phyloP scores from a whole-genome alignment of 805 yeast genomes.

The Saturnispora hagleri region DNA sequence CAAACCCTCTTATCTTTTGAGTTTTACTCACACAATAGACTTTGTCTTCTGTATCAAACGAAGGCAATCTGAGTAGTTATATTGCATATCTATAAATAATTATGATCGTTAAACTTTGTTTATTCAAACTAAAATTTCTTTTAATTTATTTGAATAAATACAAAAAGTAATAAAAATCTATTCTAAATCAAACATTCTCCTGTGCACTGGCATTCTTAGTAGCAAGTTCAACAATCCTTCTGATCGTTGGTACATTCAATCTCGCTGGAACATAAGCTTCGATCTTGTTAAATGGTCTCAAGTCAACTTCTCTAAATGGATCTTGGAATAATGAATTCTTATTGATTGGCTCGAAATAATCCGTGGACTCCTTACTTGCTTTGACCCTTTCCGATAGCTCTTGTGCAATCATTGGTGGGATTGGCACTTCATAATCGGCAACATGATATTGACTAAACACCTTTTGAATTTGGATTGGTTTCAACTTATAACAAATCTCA shows the following conservation, averaged over 20 bases:
- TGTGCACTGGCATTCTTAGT: conserved; percentile 74
- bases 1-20: too few relatives aligned
- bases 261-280: conserved; percentile 94
- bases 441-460: conserved; percentile 79
- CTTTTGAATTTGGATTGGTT: conserved; percentile 93
- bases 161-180: background rate
- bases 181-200: conserved; percentile 6
- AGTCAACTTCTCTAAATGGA: conserved; percentile 67
- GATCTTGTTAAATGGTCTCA: conserved; percentile 70
- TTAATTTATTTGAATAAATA: background rate
- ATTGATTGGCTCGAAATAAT: conserved; percentile 61
- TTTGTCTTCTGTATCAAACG: too few relatives aligned
- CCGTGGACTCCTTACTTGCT: conserved; percentile 45
- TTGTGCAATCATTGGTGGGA: conserved; percentile 69
- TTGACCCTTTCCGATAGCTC: conserved; percentile 76
- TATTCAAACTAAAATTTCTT: background rate
- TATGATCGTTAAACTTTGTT: too few relatives aligned
- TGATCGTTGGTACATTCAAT: conserved; percentile 80
- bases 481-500: conserved; percentile 89
- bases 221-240: conserved; percentile 81
- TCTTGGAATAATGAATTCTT: conserved; percentile 72
- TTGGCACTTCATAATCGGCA: conserved; percentile 92
- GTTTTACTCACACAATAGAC: too few relatives aligned
- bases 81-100: too few relatives aligned
- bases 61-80: too few relatives aligned